Evolutionary conservation across 495 filamentous ascomycete genomes (phyloP).

Genomic region (Barbatosphaeria neglecta): DNA sequence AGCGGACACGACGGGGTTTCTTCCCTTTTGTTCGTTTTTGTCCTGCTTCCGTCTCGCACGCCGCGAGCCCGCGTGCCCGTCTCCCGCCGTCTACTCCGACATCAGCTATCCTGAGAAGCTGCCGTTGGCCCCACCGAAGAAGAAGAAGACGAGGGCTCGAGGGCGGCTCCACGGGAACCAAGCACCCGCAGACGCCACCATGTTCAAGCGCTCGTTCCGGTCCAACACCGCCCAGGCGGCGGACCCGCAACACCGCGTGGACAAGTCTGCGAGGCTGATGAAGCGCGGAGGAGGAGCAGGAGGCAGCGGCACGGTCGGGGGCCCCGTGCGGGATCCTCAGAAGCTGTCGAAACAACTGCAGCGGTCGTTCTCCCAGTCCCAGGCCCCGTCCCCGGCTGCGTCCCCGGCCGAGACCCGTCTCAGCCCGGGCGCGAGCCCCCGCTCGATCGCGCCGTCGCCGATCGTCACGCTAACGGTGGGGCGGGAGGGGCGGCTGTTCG

Average conservation of each 20-base stretch:
- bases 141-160: too few relatives aligned
- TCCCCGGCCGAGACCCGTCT: too few relatives aligned
- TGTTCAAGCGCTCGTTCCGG: conserved; percentile 79
- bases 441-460: conserved; percentile 37
- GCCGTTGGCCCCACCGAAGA: too few relatives aligned
- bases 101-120: conserved; percentile 2
- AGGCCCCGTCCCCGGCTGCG: conserved; percentile 15
- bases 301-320: conserved; percentile 8
- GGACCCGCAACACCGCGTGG: conserved; percentile 47
- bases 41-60: conserved; percentile 19
- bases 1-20: conserved; percentile 9
- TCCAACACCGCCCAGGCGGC: conserved; percentile 30
- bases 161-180: conserved; percentile 8
- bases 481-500: conserved; percentile 69
- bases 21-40: conserved; percentile 17
- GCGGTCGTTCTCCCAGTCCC: conserved; percentile 28
- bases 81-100: conserved; percentile 6
- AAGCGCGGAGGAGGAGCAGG: conserved; percentile 20
- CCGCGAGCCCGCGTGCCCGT: conserved; percentile 16
- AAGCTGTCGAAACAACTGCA: conserved; percentile 67
- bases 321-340: conserved; percentile 53
- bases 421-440: conserved; percentile 37
- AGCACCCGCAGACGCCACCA: conserved; percentile 34
- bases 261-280: conserved; percentile 70
- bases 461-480: conserved; percentile 76